Evolutionary conservation across 441 rosid genomes (phyloP), one percentile per base, ranked within the genome.

Genomic region (Croton laevigatus): DNA sequence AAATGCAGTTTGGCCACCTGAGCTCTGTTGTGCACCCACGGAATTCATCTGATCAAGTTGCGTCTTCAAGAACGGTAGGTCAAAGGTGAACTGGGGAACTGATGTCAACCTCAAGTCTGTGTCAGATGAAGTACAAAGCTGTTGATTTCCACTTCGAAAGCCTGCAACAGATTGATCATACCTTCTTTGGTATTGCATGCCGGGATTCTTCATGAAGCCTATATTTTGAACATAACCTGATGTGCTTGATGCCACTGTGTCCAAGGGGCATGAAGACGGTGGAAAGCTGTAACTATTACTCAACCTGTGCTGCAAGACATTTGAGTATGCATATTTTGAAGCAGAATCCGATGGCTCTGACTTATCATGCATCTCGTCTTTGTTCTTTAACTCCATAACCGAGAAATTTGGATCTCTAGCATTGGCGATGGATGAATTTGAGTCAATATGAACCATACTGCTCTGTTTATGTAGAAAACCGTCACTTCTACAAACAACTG

Each of bases 1-100:
- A 52, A 68, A 55, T 19, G 71, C 12, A 42, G 8, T 65, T 57
- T 27, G 74, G 3, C 16, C 57, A 57, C 65, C 59, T 48, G 68
- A 37, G 32, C 59, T 67, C 54, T 27, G 70, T 62, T 52, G 75
- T 59, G 53, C 66, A 17, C 67, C 78, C 8, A 59, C 23, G 1
- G 74, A 67, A 13, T 73, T 83, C 69, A 82, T 71, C 80, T 77
- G 76, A 55, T 79, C 83, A 11, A 84, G 82, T 68, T 69, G 75
- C 23, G 75, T 69, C 75, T 69, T 73, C 22, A 80, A 75, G 68
- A 73, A 83, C 9, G 86, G 82, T 61, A 84, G 74, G 74, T 81
- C 79, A 16, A 86, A 84, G 7, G 62, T 79, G 72, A 72, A 82
- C 11, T 57, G 73, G 22, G 83, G 62, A 66, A 44, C 62, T 14